Evolutionary conservation across 176 grass and related monocot genomes (phyloP).

Genomic region (Otatea glauca): DNA sequence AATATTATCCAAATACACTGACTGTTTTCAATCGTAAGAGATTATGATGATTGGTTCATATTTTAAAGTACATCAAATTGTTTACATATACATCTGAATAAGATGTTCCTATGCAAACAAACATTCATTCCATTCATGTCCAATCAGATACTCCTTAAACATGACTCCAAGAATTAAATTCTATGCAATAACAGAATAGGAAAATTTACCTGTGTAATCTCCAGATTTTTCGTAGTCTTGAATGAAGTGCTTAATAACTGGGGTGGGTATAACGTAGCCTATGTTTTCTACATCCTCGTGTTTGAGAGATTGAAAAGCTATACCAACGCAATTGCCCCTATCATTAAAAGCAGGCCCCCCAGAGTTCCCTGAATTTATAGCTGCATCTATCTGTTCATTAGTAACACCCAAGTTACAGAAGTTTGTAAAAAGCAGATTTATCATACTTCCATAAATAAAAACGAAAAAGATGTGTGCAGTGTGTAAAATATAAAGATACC

Average conservation of each 20-base stretch:
- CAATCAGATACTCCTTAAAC: conserved; percentile 20
- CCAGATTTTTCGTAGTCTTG: conserved; percentile 87
- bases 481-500: neutral
- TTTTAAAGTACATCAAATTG: neutral
- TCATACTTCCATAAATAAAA: conserved; percentile 5
- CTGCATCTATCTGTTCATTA: conserved; percentile 92
- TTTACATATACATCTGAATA: neutral
- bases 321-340: conserved; percentile 85
- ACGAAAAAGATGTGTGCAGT: neutral
- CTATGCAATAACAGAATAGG: conserved; percentile 1
- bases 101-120: neutral
- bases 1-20: neutral
- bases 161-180: conserved; percentile 23
- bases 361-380: conserved; percentile 99
- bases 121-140: conserved; percentile 6
- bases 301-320: conserved; percentile 99
- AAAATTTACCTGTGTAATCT: conserved; percentile 75
- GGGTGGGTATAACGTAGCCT: conserved; percentile 96
- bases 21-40: neutral
- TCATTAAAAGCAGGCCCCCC: conserved; percentile 96
- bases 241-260: conserved; percentile 96
- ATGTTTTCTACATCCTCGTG: conserved; percentile 99
- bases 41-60: neutral
- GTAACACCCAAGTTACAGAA: conserved; percentile 30
- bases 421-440: neutral